Base-by-base conservation (phyloP, 1,139 yeast genomes). In the Yamadazyma friedrichii region DNA sequence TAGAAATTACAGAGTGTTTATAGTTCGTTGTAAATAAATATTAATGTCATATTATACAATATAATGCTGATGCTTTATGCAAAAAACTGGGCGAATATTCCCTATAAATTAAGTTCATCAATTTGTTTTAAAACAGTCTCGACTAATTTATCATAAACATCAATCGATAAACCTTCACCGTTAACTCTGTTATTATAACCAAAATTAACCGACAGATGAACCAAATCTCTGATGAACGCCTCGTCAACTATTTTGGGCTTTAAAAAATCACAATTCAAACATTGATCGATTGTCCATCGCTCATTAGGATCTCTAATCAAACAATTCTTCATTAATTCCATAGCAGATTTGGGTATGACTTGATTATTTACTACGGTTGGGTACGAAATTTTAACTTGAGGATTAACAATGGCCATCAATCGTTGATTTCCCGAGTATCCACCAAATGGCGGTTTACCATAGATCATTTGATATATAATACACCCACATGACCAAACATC, bases 401-500 rank as follows among this genome's bases (percentile, higher is more conserved):
- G 95, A 55, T 87, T 86, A 76, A 87, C 85, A 31, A 89, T 91
- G 1, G 96, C 96, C 60, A 84, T 70, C 36, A 88, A 71, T 48
- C 96, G 70, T 55, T 87, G 89, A 43, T 85, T 82, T 1, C 95
- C 95, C 27, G 82, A 78, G 53, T 80, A 88, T 1, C 76, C 74
- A 0, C 89, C 96, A 66, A 88, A 91, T 1, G 98, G 98, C 2
- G 97, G 94, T 48, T 76, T 77, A 0, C 97, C 97, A 56, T 93
- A 93, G 3, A 91, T 78, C 96, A 94, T 88, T 62, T 93, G 98
- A 63, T 91, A 93, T 3, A 93, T 73, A 5, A 93, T 93, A 60
- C 98, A 89, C 0, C 98, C 99, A 64, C 96, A 86, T 15, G 98
- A 89, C 98, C 98, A 93, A 10, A 94, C 82, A 65, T 93, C 99